Conservation (phyloP, 352 stramenopile genomes). For the Achlya hypogyna region DNA sequence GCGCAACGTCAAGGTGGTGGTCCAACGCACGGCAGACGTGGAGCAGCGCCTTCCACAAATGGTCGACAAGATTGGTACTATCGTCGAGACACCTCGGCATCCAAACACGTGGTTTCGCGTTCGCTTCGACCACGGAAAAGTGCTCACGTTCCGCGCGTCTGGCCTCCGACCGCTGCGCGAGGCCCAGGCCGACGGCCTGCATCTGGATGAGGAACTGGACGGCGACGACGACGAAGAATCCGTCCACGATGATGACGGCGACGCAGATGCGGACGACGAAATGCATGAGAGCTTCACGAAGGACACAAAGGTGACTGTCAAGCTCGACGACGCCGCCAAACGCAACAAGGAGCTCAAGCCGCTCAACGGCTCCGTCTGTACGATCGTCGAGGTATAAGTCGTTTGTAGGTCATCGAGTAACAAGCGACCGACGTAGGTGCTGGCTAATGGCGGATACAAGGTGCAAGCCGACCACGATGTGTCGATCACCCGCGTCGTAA, state of each 20-base stretch:
- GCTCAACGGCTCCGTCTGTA: background rate
- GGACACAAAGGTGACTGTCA: constrained; percentile 13
- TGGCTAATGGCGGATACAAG: background rate
- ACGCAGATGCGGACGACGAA: constrained; percentile 23
- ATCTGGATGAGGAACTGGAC: background rate
- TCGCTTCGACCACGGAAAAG: constrained; percentile 66
- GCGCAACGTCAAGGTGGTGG: constrained; percentile 15
- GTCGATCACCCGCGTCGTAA: background rate
- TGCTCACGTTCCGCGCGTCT: constrained; percentile 82
- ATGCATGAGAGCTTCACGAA: constrained; percentile 22
- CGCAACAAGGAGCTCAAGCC: constrained; percentile 8
- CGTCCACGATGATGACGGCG: constrained; percentile 16
- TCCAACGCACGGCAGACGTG: constrained; percentile 51
- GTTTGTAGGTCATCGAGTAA: background rate
- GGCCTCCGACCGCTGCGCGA: constrained; percentile 47
- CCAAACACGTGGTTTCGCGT: constrained; percentile 85
- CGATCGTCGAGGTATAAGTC: constrained; percentile 2
- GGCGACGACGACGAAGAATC: background rate
- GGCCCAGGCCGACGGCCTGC: constrained; percentile 17
- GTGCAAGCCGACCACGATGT: background rate
- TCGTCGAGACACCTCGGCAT: constrained; percentile 73
- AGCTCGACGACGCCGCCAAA: constrained; percentile 12
- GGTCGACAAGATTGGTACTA: constrained; percentile 61
- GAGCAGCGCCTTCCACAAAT: constrained; percentile 79
- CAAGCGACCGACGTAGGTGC: background rate